These are phyloP conservation scores for Lophium mytilinum DNA, from an alignment of 495 filamentous ascomycete genomes.

Conservation along the genomic window DNA sequence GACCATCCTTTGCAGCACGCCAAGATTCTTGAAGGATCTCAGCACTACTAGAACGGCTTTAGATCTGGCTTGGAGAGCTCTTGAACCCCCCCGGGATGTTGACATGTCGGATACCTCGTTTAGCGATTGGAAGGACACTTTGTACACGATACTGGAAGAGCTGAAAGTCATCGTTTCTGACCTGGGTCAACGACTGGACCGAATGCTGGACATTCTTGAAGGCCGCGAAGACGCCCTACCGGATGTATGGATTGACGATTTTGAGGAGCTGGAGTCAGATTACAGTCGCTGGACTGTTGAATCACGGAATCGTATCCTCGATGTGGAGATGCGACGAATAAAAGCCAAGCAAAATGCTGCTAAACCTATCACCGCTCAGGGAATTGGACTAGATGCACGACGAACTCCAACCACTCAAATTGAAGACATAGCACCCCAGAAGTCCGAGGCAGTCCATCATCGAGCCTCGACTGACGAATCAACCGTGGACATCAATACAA, in stretches of 20 bases:
- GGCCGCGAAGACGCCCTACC: slow-evolving; percentile 75
- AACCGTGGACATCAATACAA: no score
- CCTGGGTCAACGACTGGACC: slow-evolving; percentile 67
- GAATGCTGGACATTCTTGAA: slow-evolving; percentile 76
- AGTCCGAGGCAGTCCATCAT: no score
- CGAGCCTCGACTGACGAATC: no score
- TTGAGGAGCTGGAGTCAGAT: slow-evolving; percentile 73
- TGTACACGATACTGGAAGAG: slow-evolving; percentile 53
- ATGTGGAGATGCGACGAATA: slow-evolving; percentile 27
- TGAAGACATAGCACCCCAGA: no score
- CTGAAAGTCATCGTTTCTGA: slow-evolving; percentile 61
- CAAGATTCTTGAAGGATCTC: slow-evolving; percentile 60
- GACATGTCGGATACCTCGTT: slow-evolving; percentile 16
- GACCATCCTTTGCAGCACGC: slow-evolving; percentile 60
- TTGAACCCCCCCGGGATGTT: slow-evolving; percentile 30
- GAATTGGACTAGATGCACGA: no score
- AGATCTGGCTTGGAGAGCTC: slow-evolving; percentile 51
- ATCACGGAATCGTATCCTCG: slow-evolving; percentile 30
- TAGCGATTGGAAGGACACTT: slow-evolving; percentile 36
- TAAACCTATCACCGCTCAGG: no score
- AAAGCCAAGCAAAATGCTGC: background rate
- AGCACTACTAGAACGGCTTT: slow-evolving; percentile 53
- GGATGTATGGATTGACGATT: slow-evolving; percentile 74
- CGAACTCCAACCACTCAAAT: no score
- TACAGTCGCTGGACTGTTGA: slow-evolving; percentile 65